Evolutionary conservation across 2,329 filamentous ascomycete species (phyloP), one percentile per base, ranked within the genome.

Genomic region (Colletotrichum tropicale): DNA sequence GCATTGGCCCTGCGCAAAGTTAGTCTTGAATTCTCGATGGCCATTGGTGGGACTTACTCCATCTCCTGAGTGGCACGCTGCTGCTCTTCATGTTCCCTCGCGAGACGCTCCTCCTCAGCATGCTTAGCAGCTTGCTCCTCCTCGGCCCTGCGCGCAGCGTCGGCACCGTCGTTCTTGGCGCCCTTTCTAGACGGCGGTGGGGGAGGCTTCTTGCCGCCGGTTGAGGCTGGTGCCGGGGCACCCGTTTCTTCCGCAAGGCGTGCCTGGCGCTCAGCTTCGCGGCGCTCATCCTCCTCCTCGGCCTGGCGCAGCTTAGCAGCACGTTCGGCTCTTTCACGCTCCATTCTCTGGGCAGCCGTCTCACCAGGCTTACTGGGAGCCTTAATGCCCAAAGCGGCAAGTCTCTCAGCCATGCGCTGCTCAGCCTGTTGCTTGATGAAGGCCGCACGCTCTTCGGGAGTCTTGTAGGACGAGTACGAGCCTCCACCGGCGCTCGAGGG

Each of bases 391-490:
- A 98, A 91, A 62, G 96, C 96, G 76, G 97, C 97, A 81, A 99
- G 91, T 76, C 97, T 93, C 84, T 98, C 97, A 43, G 97, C 96
- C 94, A 99, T 98, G 75, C 96, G 95, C 82, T 96, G 95, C 84
- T 98, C 96, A 10, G 97, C 98, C 83, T 98, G 96, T 84, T 98
- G 96, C 83, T 98, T 98, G 82, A 98, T 98, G 81, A 98, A 98
- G 7, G 96, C 96, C 43, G 98, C 96, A 71, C 97, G 92, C 81
- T 99, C 96, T 84, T 98, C 96, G 1, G 96, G 94, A 0, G 96
- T 98, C 85, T 94, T 95, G 83, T 97, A 98, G 6, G 95, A 91
- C 4, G 95, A 91, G 82, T 98, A 98, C 1, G 94, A 93, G 4
- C 92, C 91, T 34, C 91, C 90, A 24, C 87, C 87, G 26, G 90